Evolutionary conservation across 805 yeast genomes (phyloP).

Genomic region (Limtongozyma cylindracea): DNA sequence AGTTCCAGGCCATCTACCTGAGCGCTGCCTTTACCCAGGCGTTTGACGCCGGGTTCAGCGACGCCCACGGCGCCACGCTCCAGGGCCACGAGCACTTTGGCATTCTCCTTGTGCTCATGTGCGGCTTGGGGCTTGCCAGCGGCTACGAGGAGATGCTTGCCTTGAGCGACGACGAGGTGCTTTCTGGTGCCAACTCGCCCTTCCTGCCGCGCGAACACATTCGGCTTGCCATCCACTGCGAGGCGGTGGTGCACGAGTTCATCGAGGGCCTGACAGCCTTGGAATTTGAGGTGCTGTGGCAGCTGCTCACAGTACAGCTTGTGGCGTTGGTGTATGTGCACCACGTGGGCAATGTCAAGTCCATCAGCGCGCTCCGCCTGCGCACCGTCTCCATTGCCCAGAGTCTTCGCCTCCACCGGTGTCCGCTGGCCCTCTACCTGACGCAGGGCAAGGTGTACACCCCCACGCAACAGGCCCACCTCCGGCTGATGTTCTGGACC

Average conservation of each 20-base stretch:
- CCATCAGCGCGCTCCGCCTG: constrained; percentile 56
- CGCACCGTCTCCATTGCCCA: constrained; percentile 63
- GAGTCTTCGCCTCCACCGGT: constrained; percentile 61
- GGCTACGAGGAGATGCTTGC: constrained; percentile 7
- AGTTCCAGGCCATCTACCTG: too few species aligned
- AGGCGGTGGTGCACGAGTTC: constrained; percentile 33
- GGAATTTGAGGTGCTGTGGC: constrained; percentile 37
- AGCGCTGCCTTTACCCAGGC: too few species aligned
- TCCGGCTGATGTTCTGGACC: constrained; percentile 71
- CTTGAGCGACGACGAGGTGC: constrained; percentile 1
- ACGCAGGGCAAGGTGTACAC: constrained; percentile 13
- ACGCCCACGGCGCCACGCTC: constrained; percentile 1
- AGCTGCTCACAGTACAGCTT: too few species aligned
- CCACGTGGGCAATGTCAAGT: constrained; percentile 46
- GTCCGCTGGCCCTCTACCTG: constrained; percentile 69
- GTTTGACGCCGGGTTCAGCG: too few species aligned
- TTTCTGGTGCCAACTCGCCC: not conserved
- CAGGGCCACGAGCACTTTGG: constrained; percentile 27
- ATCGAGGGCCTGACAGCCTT: constrained; percentile 26
- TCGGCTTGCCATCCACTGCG: constrained; percentile 4
- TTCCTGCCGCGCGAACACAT: not conserved
- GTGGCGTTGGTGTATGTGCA: too few species aligned
- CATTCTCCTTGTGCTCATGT: constrained; percentile 19
- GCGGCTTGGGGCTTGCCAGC: constrained; percentile 22
- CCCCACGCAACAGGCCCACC: constrained; percentile 48